A percentile compares a stretch with the other conserved stretches of the same genome.
Evolutionary conservation across 164 flowering plant genomes (phyloP).

Genomic region (Vitis rotundifolia): DNA sequence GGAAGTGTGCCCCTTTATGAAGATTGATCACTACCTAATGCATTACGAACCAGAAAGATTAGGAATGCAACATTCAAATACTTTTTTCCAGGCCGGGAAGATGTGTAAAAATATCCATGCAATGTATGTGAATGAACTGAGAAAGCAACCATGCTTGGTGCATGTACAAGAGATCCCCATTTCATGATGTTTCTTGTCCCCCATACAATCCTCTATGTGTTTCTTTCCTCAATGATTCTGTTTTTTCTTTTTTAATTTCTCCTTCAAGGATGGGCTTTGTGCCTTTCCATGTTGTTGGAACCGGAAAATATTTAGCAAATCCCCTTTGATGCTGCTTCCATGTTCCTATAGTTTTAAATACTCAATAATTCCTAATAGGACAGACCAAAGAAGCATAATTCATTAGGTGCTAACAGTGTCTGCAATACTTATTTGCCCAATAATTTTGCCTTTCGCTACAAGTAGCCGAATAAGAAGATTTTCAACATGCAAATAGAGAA

Average conservation of each 20-base stretch:
- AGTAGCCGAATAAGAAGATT: not conserved
- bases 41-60: too few relatives aligned
- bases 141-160: not conserved
- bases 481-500: not conserved
- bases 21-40: too few relatives aligned
- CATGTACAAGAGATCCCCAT: not conserved
- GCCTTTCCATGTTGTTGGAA: too few relatives aligned
- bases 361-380: not conserved
- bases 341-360: not conserved
- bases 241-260: too few relatives aligned
- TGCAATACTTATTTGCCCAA: not conserved
- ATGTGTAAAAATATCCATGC: not conserved
- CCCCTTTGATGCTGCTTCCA: not conserved
- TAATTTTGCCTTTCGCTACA: not conserved
- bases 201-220: too few relatives aligned
- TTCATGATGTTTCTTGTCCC: too few relatives aligned
- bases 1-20: too few relatives aligned
- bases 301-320: too few relatives aligned
- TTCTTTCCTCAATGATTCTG: too few relatives aligned
- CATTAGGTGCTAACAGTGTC: not conserved
- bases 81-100: too few relatives aligned
- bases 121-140: not conserved
- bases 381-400: not conserved
- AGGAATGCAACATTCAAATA: too few relatives aligned
- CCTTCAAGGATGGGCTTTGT: too few relatives aligned